A percentile compares a stretch with the other conserved stretches of the same genome.
Conservation (phyloP, 2,329 filamentous ascomycete species). For the Monilinia fructigena region DNA sequence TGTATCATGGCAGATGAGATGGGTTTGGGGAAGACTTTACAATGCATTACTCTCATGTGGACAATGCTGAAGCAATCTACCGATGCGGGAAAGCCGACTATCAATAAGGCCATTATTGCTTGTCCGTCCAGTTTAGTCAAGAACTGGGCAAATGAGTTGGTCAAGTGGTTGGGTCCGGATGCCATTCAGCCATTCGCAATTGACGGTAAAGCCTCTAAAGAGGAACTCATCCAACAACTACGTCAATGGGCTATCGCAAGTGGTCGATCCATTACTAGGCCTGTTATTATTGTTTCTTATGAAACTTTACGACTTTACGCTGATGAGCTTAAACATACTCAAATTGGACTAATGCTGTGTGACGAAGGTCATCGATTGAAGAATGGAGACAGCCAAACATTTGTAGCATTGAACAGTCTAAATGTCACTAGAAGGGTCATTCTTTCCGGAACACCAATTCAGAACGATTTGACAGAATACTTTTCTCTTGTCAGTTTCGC, state of each 20-base stretch:
- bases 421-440: conserved; percentile 93
- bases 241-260: conserved; percentile 92
- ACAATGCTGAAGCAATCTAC: conserved; percentile 93
- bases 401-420: conserved; percentile 82
- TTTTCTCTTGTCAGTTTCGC: conserved; percentile 95
- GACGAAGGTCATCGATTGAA: conserved; percentile 97
- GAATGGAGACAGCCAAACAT: conserved; percentile 94
- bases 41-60: conserved; percentile 97
- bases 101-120: conserved; percentile 95
- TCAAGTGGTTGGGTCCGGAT: conserved; percentile 93
- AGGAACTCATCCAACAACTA: conserved; percentile 85
- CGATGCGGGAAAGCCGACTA: conserved; percentile 88
- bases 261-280: conserved; percentile 64
- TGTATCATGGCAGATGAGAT: conserved; percentile 99
- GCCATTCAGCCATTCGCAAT: conserved; percentile 92
- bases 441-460: conserved; percentile 92
- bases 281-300: conserved; percentile 96
- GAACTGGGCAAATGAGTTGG: conserved; percentile 96
- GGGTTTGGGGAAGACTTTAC: conserved; percentile 94
- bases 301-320: conserved; percentile 91
- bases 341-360: conserved; percentile 89
- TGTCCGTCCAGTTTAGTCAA: conserved; percentile 94
- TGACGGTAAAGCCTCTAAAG: conserved; percentile 93
- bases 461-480: conserved; percentile 98
- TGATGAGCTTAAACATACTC: conserved; percentile 82